Conservation (phyloP, 2,329 filamentous ascomycete genomes). For the Pezicula radicicola region DNA sequence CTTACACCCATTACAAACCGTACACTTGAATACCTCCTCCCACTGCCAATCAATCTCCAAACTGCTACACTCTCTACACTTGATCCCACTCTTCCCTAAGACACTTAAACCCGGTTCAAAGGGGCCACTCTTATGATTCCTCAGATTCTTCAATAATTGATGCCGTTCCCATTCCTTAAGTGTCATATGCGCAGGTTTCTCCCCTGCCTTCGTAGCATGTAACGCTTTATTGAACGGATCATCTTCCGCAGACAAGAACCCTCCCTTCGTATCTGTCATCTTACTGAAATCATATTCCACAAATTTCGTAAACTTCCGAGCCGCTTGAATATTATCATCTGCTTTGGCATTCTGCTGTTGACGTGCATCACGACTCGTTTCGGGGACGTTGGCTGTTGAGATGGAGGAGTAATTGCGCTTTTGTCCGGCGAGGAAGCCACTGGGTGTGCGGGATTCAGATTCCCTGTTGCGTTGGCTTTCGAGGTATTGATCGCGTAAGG, state of each 20-base stretch:
- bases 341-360: conserved; percentile 11
- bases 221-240: conserved; percentile 85
- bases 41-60: conserved; percentile 94
- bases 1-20: conserved; percentile 81
- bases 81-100: conserved; percentile 62
- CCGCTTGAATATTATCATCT: conserved; percentile 50
- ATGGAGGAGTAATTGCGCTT: conserved; percentile 72
- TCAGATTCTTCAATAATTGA: conserved; percentile 70
- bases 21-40: conserved; percentile 77
- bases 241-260: conserved; percentile 86
- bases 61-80: conserved; percentile 78
- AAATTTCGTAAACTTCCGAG: conserved; percentile 86
- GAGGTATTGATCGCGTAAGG: conserved; percentile 71
- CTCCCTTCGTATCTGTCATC: conserved; percentile 97
- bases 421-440: conserved; percentile 69
- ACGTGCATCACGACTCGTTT: conserved; percentile 68
- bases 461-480: conserved; percentile 42
- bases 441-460: conserved; percentile 44
- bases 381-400: conserved; percentile 45
- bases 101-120: conserved; percentile 89
- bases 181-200: conserved; percentile 85
- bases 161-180: conserved; percentile 86
- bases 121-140: conserved; percentile 71
- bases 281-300: conserved; percentile 98
- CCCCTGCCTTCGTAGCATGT: conserved; percentile 51